Evolutionary conservation across 106 monocot genomes (phyloP).

Genomic region (Narthecium ossifragum): DNA sequence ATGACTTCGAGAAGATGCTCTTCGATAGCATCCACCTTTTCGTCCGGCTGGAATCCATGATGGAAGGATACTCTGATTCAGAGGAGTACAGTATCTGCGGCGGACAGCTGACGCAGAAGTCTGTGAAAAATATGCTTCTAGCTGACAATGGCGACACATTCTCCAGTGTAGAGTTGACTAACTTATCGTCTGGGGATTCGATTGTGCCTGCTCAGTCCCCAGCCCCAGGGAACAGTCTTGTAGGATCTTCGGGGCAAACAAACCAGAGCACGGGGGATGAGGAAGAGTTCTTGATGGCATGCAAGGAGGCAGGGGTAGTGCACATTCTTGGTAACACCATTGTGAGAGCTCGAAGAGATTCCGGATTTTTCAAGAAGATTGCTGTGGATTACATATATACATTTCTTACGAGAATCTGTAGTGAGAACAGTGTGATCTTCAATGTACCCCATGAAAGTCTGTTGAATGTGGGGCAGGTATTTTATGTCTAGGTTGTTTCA

Average conservation of each 20-base stretch:
- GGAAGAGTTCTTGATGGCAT: constrained; percentile 63
- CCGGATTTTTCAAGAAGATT: constrained; percentile 47
- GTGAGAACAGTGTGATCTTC: constrained; percentile 81
- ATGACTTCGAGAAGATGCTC: constrained; percentile 83
- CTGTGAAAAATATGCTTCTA: constrained; percentile 1
- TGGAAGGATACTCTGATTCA: constrained; percentile 78
- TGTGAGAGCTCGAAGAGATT: constrained; percentile 59
- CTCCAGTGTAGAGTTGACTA: constrained; percentile 7
- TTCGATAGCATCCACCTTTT: constrained; percentile 47
- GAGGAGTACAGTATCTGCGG: constrained; percentile 35
- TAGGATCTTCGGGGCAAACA: constrained; percentile 12
- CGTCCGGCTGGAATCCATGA: constrained; percentile 70
- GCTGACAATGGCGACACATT: background rate
- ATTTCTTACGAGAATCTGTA: constrained; percentile 78
- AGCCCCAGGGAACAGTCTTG: background rate
- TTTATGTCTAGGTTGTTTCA: constrained; percentile 50
- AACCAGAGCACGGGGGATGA: constrained; percentile 43
- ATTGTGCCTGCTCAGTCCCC: constrained; percentile 35
- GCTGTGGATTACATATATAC: constrained; percentile 75
- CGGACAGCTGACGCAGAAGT: constrained; percentile 7
- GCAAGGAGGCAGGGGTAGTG: constrained; percentile 77
- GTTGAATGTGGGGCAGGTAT: constrained; percentile 81
- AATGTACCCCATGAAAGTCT: constrained; percentile 90
- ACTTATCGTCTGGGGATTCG: constrained; percentile 22
- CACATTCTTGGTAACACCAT: constrained; percentile 86